phyloP scores from a whole-genome alignment of 352 stramenopile genomes.

The Pythium insidiosum region DNA sequence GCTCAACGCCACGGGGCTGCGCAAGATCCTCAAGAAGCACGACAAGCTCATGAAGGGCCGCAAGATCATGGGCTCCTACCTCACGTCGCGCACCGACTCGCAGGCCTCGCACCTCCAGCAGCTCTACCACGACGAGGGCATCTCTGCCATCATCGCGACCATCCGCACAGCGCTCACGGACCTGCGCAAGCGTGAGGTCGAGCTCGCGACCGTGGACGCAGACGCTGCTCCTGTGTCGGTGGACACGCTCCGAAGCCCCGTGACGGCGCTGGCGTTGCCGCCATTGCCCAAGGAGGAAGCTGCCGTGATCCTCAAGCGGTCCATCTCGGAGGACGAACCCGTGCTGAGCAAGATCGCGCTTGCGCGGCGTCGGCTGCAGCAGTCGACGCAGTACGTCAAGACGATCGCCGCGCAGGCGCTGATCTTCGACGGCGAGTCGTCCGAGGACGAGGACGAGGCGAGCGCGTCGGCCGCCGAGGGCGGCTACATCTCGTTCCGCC shows the following conservation, averaged over 20 bases:
- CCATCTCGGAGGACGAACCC: conserved; percentile 71
- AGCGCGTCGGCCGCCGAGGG: conserved; percentile 4
- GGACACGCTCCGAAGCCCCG: too few species aligned
- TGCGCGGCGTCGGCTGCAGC: conserved; percentile 54
- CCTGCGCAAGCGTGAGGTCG: conserved; percentile 42
- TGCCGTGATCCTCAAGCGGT: conserved; percentile 36
- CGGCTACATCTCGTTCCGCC: conserved; percentile 46
- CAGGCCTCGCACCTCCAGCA: conserved; percentile 80
- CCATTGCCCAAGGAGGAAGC: too few species aligned
- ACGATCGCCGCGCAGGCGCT: conserved; percentile 69
- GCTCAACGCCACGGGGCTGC: conserved; percentile 80
- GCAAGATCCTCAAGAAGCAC: conserved; percentile 89
- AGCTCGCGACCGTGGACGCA: conserved; percentile 10
- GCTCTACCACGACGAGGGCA: conserved; percentile 81
- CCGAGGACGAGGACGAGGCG: conserved; percentile 75
- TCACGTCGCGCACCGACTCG: conserved; percentile 72
- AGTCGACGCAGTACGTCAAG: conserved; percentile 83
- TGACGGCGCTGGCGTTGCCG: neutral
- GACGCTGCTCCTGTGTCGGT: neutral
- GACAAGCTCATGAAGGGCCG: conserved; percentile 77
- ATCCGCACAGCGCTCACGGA: conserved; percentile 64
- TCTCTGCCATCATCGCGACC: conserved; percentile 83
- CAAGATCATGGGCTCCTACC: conserved; percentile 84
- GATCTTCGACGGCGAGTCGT: conserved; percentile 78
- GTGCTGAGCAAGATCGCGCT: conserved; percentile 65